Percentiles rank a stretch among this genome's conserved stretches.
Conservation (phyloP, 768 basidiomycete genomes). For the Strobilomyces echinocephalus region DNA sequence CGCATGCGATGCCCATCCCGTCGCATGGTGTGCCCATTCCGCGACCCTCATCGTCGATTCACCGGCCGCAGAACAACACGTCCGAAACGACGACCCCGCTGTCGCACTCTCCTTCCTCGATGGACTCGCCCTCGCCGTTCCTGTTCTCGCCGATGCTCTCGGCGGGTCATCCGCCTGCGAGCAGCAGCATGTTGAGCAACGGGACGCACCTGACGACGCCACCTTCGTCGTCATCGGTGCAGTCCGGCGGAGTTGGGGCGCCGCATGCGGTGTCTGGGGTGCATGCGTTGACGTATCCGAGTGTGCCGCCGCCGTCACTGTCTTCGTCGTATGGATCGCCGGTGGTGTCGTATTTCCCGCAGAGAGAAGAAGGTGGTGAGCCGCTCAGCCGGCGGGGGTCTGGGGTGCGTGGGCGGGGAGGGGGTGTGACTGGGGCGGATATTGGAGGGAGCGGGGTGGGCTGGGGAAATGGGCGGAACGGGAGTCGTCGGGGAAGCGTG, state of each 20-base stretch:
- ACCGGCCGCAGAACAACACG: constrained; percentile 44
- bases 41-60: constrained; percentile 60
- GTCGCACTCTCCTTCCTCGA: constrained; percentile 61
- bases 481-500: constrained; percentile 52
- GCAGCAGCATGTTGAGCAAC: constrained; percentile 18
- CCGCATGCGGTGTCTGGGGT: constrained; percentile 27
- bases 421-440: constrained; percentile 14
- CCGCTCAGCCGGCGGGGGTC: constrained; percentile 52
- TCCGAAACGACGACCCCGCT: constrained; percentile 57
- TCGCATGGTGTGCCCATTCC: constrained; percentile 69
- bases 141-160: constrained; percentile 59
- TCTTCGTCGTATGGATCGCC: constrained; percentile 78
- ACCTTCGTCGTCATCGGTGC: constrained; percentile 47
- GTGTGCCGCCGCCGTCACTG: constrained; percentile 77
- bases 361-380: constrained; percentile 42
- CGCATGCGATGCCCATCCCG: constrained; percentile 69
- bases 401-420: constrained; percentile 33
- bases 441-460: neutral
- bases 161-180: constrained; percentile 37
- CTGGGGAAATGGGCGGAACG: constrained; percentile 22
- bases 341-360: constrained; percentile 40
- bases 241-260: constrained; percentile 1
- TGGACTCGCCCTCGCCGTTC: constrained; percentile 64
- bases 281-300: constrained; percentile 64
- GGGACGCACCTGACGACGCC: constrained; percentile 71